Conservation (phyloP, 192 early-diverging fungal species). For the Mortierella antarctica region DNA sequence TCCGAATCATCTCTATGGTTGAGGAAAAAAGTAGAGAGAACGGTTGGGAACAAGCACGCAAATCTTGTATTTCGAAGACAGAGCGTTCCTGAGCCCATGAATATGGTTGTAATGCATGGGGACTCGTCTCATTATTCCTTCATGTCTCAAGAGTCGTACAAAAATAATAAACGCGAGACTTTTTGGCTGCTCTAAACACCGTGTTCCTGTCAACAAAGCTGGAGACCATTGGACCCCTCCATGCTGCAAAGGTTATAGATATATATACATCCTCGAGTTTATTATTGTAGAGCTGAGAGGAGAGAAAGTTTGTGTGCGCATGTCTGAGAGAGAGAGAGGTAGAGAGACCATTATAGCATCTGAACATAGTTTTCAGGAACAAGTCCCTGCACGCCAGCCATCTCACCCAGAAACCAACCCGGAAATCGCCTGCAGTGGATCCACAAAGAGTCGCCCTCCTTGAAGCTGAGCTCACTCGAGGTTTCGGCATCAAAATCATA, state of each 20-base stretch:
- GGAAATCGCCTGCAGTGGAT: constrained; percentile 76
- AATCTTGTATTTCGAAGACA: too few species aligned
- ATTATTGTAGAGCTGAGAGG: not conserved
- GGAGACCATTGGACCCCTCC: too few species aligned
- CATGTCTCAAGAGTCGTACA: too few species aligned
- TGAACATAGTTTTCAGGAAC: constrained; percentile 81
- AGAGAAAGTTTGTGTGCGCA: not conserved
- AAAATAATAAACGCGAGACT: too few species aligned
- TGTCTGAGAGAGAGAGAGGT: not conserved
- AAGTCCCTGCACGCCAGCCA: constrained; percentile 66
- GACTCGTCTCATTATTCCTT: too few species aligned
- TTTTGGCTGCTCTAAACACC: too few species aligned
- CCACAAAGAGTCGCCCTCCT: constrained; percentile 71
- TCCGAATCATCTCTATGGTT: too few species aligned
- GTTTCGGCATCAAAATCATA: constrained; percentile 82
- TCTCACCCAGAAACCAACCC: constrained; percentile 80
- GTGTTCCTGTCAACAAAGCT: too few species aligned
- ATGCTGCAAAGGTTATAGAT: not conserved
- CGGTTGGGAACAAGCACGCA: too few species aligned
- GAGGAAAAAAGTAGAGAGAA: too few species aligned
- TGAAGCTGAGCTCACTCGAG: constrained; percentile 71
- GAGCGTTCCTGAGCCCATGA: too few species aligned
- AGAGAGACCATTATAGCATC: not conserved
- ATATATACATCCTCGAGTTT: not conserved
- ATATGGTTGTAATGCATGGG: too few species aligned